Evolutionary conservation across 371 early-diverging fungal species (phyloP).

Genomic region (Mortierella sp.): DNA sequence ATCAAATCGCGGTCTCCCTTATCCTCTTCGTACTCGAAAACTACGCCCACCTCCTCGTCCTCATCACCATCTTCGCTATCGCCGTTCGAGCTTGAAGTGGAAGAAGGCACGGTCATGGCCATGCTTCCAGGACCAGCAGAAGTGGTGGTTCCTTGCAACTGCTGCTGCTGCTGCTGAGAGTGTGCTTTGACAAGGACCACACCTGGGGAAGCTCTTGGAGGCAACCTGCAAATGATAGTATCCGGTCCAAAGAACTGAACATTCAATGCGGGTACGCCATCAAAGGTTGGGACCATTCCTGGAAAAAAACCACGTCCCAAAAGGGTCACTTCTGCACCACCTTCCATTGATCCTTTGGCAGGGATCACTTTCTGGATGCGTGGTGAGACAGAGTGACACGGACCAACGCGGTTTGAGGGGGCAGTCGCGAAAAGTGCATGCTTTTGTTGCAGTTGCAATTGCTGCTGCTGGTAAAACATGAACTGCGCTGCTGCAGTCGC

Average conservation of each 20-base stretch:
- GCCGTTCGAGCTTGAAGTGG: conserved; percentile 52
- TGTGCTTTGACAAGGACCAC: conserved; percentile 71
- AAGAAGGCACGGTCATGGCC: conserved; percentile 25
- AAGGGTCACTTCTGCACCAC: conserved; percentile 81
- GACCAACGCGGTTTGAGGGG: conserved; percentile 44
- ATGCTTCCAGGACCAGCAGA: no score
- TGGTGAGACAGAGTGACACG: not conserved
- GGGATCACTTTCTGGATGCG: conserved; percentile 72
- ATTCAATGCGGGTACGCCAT: conserved; percentile 69
- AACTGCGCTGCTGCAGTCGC: conserved; percentile 27
- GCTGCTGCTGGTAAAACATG: conserved; percentile 22
- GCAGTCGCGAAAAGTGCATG: conserved; percentile 29
- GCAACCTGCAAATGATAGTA: conserved; percentile 81
- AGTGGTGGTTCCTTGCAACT: no score
- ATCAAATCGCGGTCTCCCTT: conserved; percentile 77
- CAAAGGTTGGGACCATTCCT: conserved; percentile 81
- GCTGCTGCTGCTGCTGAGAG: conserved; percentile 61
- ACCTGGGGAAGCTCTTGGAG: conserved; percentile 77
- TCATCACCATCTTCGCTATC: conserved; percentile 11
- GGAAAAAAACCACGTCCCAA: conserved; percentile 77
- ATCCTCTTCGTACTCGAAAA: conserved; percentile 68
- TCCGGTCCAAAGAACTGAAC: conserved; percentile 77
- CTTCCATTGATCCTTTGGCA: conserved; percentile 79
- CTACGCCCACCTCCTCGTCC: conserved; percentile 61
- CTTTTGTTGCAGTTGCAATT: conserved; percentile 13